A percentile compares a stretch with the other conserved stretches of the same genome.
Evolutionary conservation across 192 early-diverging fungal species (phyloP).

Genomic region (Pilaira anomala): DNA sequence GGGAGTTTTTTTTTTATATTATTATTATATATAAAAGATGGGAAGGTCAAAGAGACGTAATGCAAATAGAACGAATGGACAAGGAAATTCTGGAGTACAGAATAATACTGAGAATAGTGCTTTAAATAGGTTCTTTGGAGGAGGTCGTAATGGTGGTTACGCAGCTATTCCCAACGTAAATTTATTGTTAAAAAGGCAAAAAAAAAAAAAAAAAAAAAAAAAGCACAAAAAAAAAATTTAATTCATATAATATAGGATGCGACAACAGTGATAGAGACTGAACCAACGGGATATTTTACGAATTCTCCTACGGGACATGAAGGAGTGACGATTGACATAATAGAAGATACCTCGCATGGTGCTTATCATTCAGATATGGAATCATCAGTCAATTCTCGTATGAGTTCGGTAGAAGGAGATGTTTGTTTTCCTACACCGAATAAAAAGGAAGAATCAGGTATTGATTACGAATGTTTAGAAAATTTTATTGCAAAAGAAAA

Average conservation of each 20-base stretch:
- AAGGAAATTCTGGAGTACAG: neutral
- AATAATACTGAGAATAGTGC: neutral
- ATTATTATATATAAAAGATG: neutral
- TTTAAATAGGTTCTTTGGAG: slow-evolving; percentile 6
- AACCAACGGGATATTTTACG: neutral
- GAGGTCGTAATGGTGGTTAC: neutral
- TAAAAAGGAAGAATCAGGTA: slow-evolving; percentile 4
- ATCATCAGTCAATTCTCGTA: neutral
- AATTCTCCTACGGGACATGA: neutral
- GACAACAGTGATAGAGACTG: neutral
- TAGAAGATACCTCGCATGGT: neutral
- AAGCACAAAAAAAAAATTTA: neutral
- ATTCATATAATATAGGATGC: neutral
- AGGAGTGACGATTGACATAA: slow-evolving; percentile 2
- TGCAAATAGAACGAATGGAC: neutral
- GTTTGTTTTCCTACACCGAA: slow-evolving; percentile 27
- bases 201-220: neutral
- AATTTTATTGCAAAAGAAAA: slow-evolving; percentile 18
- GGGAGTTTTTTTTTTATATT: neutral
- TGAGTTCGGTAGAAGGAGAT: slow-evolving; percentile 24
- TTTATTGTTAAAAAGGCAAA: neutral
- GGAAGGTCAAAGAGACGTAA: slow-evolving; percentile 15
- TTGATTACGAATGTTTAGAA: slow-evolving; percentile 28
- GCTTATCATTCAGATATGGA: slow-evolving; percentile 1
- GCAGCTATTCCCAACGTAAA: slow-evolving; percentile 7